Percentiles rank a stretch among this genome's conserved stretches.
phyloP scores from a whole-genome alignment of 2,329 filamentous ascomycete genomes.

The Alternaria gaisen region DNA sequence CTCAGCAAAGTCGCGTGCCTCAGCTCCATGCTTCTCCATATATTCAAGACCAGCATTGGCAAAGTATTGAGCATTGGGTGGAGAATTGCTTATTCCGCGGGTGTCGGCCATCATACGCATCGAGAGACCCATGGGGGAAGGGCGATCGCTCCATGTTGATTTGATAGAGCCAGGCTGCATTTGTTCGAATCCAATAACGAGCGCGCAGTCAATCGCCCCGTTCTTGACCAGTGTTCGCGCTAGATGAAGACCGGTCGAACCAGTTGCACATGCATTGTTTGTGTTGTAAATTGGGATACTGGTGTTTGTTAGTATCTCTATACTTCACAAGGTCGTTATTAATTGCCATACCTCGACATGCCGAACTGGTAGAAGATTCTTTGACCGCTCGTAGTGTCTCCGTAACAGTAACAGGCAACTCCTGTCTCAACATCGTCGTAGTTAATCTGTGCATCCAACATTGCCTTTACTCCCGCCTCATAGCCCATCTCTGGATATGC shows the following conservation, averaged over 20 bases:
- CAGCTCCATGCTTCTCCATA: constrained; percentile 92
- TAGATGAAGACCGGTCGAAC: constrained; percentile 85
- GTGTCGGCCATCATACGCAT: constrained; percentile 83
- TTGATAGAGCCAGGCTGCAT: constrained; percentile 90
- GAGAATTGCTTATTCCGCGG: constrained; percentile 78
- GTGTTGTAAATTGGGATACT: constrained; percentile 93
- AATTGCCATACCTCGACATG: constrained; percentile 69
- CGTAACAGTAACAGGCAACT: constrained; percentile 95
- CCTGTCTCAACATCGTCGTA: constrained; percentile 96
- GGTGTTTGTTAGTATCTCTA: constrained; percentile 39
- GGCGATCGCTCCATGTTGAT: constrained; percentile 80
- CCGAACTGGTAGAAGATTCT: constrained; percentile 98
- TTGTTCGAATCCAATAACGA: constrained; percentile 96
- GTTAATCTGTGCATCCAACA: constrained; percentile 83
- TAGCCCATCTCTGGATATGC: constrained; percentile 94
- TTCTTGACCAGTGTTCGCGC: constrained; percentile 78
- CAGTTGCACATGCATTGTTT: constrained; percentile 97
- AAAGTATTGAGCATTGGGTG: constrained; percentile 89
- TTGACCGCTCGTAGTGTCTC: constrained; percentile 92
- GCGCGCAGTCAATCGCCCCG: constrained; percentile 82
- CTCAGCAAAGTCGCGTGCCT: constrained; percentile 86
- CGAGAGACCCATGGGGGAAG: constrained; percentile 77
- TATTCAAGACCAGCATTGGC: constrained; percentile 93
- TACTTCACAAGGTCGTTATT: no score
- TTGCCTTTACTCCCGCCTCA: constrained; percentile 87